A percentile compares a stretch with the other conserved stretches of the same genome.
Conservation (phyloP, 805 yeast species). For the Myxozyma kluyveri region DNA sequence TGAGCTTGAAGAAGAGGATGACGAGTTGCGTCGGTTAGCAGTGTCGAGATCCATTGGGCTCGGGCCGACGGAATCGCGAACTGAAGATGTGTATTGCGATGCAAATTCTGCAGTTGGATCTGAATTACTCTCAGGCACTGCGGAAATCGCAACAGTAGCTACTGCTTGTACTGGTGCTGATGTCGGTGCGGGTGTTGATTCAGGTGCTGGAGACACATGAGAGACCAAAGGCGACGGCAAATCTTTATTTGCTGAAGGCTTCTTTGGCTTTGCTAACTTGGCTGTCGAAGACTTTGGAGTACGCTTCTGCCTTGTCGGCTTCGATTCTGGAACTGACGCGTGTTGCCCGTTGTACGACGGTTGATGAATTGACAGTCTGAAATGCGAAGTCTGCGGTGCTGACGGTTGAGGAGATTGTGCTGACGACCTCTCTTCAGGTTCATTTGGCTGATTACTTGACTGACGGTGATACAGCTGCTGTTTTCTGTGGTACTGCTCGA, state of each 20-base stretch:
- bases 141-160: no score
- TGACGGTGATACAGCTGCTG: conserved; percentile 19
- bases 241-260: background rate
- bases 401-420: background rate
- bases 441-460: background rate
- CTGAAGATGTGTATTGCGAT: no score
- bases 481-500: conserved; percentile 12
- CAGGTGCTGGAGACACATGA: background rate
- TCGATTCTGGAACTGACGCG: conserved; percentile 2
- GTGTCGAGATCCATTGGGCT: no score
- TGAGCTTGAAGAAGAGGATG: no score
- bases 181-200: background rate
- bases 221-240: background rate
- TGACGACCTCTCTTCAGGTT: background rate
- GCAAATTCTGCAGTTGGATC: no score
- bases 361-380: conserved; percentile 1
- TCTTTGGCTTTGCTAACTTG: conserved; percentile 6
- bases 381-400: background rate
- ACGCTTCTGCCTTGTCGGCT: no score
- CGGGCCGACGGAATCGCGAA: no score
- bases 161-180: no score
- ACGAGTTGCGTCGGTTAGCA: no score
- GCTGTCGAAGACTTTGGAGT: conserved; percentile 9
- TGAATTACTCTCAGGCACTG: no score
- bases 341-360: conserved; percentile 15